Percentiles rank a stretch among this genome's conserved stretches.
phyloP scores from a whole-genome alignment of 306 rosid species.

The Prosopis cineraria region DNA sequence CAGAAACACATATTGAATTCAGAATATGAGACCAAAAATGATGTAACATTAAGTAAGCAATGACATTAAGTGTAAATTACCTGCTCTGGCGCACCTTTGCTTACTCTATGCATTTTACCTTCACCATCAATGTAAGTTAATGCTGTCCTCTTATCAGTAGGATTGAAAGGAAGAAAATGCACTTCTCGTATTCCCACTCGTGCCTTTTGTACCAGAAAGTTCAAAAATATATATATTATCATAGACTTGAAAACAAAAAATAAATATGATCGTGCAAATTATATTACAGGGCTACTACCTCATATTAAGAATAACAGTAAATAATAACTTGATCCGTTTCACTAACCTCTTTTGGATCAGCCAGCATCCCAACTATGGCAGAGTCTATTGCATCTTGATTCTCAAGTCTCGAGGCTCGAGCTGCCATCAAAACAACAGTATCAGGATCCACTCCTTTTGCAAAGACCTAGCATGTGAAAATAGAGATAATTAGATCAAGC shows the following conservation, averaged over 20 bases:
- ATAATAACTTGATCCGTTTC: slow-evolving; percentile 18
- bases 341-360: slow-evolving; percentile 96
- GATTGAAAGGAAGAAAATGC: slow-evolving; percentile 98
- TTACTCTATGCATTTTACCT: slow-evolving; percentile 93
- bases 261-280: not conserved
- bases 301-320: not conserved
- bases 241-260: slow-evolving; percentile 28
- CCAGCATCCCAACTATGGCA: slow-evolving; percentile 95
- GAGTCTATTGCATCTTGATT: slow-evolving; percentile 97
- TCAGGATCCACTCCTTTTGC: slow-evolving; percentile 92
- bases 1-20: slow-evolving; percentile 16
- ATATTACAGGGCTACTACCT: slow-evolving; percentile 2
- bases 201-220: slow-evolving; percentile 56
- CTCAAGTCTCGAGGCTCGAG: slow-evolving; percentile 91
- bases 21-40: slow-evolving; percentile 23
- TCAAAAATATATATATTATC: slow-evolving; percentile 15
- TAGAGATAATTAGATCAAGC: slow-evolving; percentile 26
- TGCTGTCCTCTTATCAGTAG: slow-evolving; percentile 97
- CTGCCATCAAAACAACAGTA: slow-evolving; percentile 93
- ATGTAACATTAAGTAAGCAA: not conserved
- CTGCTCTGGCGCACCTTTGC: slow-evolving; percentile 99
- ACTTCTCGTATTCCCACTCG: slow-evolving; percentile 93
- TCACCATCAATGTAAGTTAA: slow-evolving; percentile 82
- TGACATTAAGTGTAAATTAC: slow-evolving; percentile 45
- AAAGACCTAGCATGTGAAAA: slow-evolving; percentile 62